A percentile compares a stretch with the other conserved stretches of the same genome.
Evolutionary conservation across 2,329 filamentous ascomycete species (phyloP).

Genomic region (Botryosphaeria dothidea): DNA sequence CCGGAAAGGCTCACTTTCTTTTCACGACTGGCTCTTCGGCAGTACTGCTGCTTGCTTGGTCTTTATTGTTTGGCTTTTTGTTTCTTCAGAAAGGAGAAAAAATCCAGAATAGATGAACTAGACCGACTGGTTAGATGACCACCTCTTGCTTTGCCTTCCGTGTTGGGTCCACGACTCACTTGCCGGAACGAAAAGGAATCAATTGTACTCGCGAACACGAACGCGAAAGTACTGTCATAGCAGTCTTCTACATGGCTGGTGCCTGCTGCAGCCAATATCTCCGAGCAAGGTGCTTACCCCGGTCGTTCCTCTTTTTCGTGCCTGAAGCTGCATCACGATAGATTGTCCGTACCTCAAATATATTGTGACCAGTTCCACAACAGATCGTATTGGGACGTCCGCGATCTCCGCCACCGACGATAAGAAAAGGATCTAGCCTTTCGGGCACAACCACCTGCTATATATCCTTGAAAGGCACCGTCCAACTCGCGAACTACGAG

Average conservation of each 20-base stretch:
- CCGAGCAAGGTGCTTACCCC: too few relatives aligned
- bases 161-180: not conserved
- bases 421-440: not conserved
- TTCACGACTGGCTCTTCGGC: not conserved
- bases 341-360: not conserved
- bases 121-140: not conserved
- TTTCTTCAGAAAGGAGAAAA: not conserved
- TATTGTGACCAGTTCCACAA: not conserved
- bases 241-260: too few relatives aligned
- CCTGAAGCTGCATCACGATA: not conserved
- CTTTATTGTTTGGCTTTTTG: not conserved
- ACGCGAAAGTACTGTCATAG: too few relatives aligned
- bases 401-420: not conserved
- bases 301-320: too few relatives aligned
- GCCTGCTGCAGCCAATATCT: too few relatives aligned
- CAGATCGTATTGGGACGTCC: not conserved
- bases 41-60: not conserved
- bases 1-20: not conserved
- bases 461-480: too few relatives aligned
- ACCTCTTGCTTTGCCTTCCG: not conserved
- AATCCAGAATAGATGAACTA: constrained; percentile 13
- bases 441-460: too few relatives aligned
- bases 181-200: too few relatives aligned
- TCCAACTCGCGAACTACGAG: too few relatives aligned
- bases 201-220: too few relatives aligned